phyloP scores from a whole-genome alignment of 2,329 filamentous ascomycete genomes.

The Venturia aucupariae region DNA sequence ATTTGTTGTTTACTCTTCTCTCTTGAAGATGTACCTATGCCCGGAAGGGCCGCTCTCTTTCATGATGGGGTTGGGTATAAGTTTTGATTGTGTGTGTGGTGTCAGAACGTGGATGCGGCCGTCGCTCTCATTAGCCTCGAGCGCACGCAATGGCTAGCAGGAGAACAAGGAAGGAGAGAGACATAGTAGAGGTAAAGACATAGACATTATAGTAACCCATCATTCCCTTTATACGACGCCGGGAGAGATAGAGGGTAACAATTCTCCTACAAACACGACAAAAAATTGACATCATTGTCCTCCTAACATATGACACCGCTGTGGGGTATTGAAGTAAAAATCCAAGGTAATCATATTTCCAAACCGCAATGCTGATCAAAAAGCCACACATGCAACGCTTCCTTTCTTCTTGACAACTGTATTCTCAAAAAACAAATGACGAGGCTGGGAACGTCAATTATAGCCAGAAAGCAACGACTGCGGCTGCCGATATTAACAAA shows the following conservation, averaged over 20 bases:
- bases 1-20: no score
- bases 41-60: no score
- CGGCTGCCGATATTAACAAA: neutral
- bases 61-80: no score
- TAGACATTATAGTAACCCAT: neutral
- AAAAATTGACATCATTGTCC: neutral
- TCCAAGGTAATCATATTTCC: neutral
- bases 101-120: no score
- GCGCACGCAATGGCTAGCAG: neutral
- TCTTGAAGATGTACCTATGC: no score
- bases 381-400: neutral
- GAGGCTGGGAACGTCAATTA: neutral
- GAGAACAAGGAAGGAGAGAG: neutral
- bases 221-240: neutral
- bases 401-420: neutral
- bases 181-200: neutral
- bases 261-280: neutral
- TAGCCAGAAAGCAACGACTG: conserved; percentile 7
- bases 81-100: no score
- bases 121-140: neutral
- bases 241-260: neutral
- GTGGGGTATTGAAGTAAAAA: conserved; percentile 1
- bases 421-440: neutral
- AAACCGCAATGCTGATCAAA: neutral
- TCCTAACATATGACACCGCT: neutral